These are phyloP conservation scores for Penicillium brasilianum DNA, from an alignment of 2,329 filamentous ascomycete genomes.

Conservation along the genomic window DNA sequence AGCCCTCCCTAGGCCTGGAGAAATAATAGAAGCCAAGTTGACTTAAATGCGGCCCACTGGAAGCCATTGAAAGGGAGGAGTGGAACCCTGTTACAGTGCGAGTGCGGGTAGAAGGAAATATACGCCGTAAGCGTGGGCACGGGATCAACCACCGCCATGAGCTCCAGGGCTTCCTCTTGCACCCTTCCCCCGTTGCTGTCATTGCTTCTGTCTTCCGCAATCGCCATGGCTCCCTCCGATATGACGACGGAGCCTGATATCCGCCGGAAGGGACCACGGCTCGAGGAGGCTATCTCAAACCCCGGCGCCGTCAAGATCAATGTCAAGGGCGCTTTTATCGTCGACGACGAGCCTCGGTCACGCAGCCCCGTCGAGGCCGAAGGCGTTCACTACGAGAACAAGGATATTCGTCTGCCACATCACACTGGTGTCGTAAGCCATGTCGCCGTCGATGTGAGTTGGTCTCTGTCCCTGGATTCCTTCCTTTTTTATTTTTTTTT, in stretches of 20 bases:
- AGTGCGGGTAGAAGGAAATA: conserved; percentile 50
- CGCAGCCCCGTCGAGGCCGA: conserved; percentile 57
- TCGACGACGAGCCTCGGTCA: conserved; percentile 73
- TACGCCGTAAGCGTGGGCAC: conserved; percentile 54
- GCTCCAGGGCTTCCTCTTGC: conserved; percentile 25
- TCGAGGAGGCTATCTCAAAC: conserved; percentile 58
- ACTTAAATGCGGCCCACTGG: background rate
- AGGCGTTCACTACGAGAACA: conserved; percentile 73
- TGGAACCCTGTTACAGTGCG: conserved; percentile 11
- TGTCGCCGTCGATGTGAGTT: conserved; percentile 88
- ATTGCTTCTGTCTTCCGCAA: conserved; percentile 1
- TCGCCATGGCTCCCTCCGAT: conserved; percentile 41
- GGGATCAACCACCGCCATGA: conserved; percentile 27
- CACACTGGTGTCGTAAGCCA: conserved; percentile 95
- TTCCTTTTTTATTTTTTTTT: conserved; percentile 5
- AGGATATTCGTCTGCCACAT: conserved; percentile 94
- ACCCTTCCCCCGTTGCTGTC: conserved; percentile 10
- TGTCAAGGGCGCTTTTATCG: conserved; percentile 94
- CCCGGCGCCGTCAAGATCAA: conserved; percentile 86
- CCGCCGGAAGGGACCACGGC: conserved; percentile 37
- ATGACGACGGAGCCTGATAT: conserved; percentile 27
- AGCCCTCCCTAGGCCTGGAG: no score
- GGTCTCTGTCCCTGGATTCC: background rate
- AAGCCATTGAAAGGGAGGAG: conserved; percentile 3
- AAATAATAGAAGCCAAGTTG: background rate